Base-by-base conservation (phyloP, 306 rosid genomes). In the Casuarina cunninghamiana region DNA sequence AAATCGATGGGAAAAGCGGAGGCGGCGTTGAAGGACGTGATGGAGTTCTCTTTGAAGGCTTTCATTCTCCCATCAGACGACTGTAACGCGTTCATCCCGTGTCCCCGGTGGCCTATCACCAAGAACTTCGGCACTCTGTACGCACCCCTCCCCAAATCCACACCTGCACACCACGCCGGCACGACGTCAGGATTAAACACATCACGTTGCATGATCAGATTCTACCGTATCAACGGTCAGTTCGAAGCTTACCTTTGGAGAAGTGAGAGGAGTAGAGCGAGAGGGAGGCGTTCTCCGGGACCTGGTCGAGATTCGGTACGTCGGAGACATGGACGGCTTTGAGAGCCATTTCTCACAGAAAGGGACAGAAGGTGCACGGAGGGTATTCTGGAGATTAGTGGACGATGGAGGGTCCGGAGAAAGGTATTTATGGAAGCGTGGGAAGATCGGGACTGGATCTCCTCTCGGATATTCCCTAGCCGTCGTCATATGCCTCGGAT, bases 241-340 rank as follows among this genome's bases (percentile, higher is more conserved):
- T 10, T 48, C 2, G 2, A 13, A 10, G 2, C 11, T 6, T 72
- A 85, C 91, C 87, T 76, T 65, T 81, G 70, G 91, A 26, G 69
- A 81, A 32, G 45, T 84, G 79, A 5, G 79, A 69, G 46, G 86
- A 69, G 80, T 60, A 76, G 32, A 81, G 79, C 0, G 81, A 37
- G 50, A 81, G 32, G 7, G 89, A 83, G 21, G 87, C 81, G 72
- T 71, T 88, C 51, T 78, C 89, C 38, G 81, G 76, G 17, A 88
- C 87, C 65, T 83, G 89, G 44, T 88, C 89, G 73, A 88, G 86
- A 69, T 81, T 80, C 3, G 89, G 91, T 53, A 88, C 89, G 73
- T 88, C 89, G 71, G 91, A 83, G 46, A 85, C 91, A 51, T 83
- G 91, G 38, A 85, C 87, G 37, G 89, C 91, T 41, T 85, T 88